Conservation (phyloP, 129 eudicot genomes). For the Glebionis coronaria region DNA sequence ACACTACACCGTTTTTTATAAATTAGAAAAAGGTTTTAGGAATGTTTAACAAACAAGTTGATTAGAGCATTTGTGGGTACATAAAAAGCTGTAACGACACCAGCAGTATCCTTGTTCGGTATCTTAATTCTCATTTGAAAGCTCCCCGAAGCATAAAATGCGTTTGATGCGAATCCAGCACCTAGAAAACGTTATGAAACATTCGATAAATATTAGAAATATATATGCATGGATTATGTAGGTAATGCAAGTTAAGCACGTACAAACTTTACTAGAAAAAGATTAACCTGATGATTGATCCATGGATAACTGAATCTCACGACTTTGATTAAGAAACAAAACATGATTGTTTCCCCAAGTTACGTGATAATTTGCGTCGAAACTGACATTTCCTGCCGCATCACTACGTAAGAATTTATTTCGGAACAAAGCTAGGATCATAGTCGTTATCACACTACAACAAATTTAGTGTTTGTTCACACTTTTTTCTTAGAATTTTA, state of each 20-base stretch:
- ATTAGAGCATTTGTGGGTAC: constrained; percentile 19
- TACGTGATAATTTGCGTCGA: constrained; percentile 27
- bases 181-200: constrained; percentile 20
- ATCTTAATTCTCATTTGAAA: constrained; percentile 40
- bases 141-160: constrained; percentile 31
- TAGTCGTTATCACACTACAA: neutral
- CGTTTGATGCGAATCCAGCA: constrained; percentile 33
- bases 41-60: neutral
- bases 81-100: constrained; percentile 40
- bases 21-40: neutral
- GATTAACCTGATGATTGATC: constrained; percentile 24
- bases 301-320: constrained; percentile 28
- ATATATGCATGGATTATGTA: neutral
- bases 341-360: constrained; percentile 31
- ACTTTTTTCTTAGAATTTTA: no score
- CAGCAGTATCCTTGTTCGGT: constrained; percentile 35
- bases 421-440: constrained; percentile 12
- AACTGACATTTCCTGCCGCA: constrained; percentile 13
- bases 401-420: constrained; percentile 3
- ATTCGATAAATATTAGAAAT: neutral
- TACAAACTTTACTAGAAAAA: neutral
- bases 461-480: no score
- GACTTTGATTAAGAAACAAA: constrained; percentile 12
- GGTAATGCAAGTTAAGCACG: neutral
- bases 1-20: no score